Base-by-base conservation (phyloP, 805 yeast species). In the Babjeviella inositovora region DNA sequence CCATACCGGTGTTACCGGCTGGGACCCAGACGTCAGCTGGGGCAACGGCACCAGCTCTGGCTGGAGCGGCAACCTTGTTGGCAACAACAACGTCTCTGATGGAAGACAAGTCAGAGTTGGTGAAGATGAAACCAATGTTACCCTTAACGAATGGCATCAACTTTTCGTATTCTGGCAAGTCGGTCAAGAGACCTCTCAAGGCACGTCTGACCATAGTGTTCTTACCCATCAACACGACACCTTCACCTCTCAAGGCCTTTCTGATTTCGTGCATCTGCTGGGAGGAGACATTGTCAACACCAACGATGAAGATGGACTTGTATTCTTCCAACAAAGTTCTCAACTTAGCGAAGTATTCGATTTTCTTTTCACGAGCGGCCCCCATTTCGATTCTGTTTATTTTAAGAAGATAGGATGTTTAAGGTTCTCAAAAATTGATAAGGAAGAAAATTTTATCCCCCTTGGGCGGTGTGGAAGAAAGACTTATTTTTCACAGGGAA, bases 141-240 rank as follows among this genome's bases (percentile, higher is more conserved):
- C 98, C 99, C 62, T 61, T 82, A 58, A 92, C 71, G 69, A 62
- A 76, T 43, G 98, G 97, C 62, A 90, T 66, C 48, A 90, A 60
- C 61, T 76, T 84, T 70, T 90, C 98, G 55, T 57, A 79, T 48
- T 90, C 96, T 57, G 97, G 96, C 63, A 81, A 70, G 56, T 87
- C 97, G 49, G 74, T 25, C 43, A 85, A 53, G 75, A 82, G 81
- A 49, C 84, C 90, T 69, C 98, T 84, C 71, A 90, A 67, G 55
- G 98, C 99, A 69, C 97, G 84, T 71, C 99, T 82, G 43, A 90
- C 94, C 97, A 90, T 87, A 73, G 99, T 90, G 95, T 90, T 90
- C 80, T 90, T 90, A 70, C 99, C 99, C 98, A 90, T 90, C 52
- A 90, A 68, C 43, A 90, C 85, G 43, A 80, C 90, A 51, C 90